phyloP scores from a whole-genome alignment of 495 filamentous ascomycete genomes.

The Jackrogersella multiformis region DNA sequence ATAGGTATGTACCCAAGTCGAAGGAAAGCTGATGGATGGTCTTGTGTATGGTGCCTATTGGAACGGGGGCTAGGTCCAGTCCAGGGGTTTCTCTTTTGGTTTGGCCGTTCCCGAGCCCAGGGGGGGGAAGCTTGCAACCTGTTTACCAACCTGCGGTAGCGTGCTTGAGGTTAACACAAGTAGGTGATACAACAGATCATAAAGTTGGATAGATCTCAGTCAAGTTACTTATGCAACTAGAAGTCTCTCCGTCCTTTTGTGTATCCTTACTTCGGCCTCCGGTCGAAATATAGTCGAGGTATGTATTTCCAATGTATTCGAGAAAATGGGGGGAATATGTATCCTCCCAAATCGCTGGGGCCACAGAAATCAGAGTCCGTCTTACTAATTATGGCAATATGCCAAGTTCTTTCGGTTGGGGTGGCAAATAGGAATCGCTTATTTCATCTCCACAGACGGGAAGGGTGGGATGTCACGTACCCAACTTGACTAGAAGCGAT shows the following conservation, averaged over 20 bases:
- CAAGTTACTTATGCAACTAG: constrained; percentile 25
- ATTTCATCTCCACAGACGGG: constrained; percentile 41
- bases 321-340: constrained; percentile 30
- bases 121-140: constrained; percentile 19
- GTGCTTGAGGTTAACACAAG: constrained; percentile 38
- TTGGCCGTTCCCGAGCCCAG: constrained; percentile 35
- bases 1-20: background rate
- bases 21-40: constrained; percentile 41
- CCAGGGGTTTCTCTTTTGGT: constrained; percentile 28
- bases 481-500: constrained; percentile 30
- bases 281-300: constrained; percentile 26
- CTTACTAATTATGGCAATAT: constrained; percentile 44
- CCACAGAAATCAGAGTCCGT: constrained; percentile 31
- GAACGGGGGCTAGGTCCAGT: constrained; percentile 29
- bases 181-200: constrained; percentile 31
- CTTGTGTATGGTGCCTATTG: no score
- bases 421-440: constrained; percentile 32
- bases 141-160: constrained; percentile 23
- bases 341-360: constrained; percentile 30
- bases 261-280: constrained; percentile 31
- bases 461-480: constrained; percentile 40
- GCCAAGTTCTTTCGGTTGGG: constrained; percentile 34
- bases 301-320: constrained; percentile 10
- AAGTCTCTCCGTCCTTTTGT: constrained; percentile 20
- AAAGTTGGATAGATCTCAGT: constrained; percentile 19